phyloP scores from a whole-genome alignment of 1,284 basidiomycete genomes.

The Melampsora larici-populina region DNA sequence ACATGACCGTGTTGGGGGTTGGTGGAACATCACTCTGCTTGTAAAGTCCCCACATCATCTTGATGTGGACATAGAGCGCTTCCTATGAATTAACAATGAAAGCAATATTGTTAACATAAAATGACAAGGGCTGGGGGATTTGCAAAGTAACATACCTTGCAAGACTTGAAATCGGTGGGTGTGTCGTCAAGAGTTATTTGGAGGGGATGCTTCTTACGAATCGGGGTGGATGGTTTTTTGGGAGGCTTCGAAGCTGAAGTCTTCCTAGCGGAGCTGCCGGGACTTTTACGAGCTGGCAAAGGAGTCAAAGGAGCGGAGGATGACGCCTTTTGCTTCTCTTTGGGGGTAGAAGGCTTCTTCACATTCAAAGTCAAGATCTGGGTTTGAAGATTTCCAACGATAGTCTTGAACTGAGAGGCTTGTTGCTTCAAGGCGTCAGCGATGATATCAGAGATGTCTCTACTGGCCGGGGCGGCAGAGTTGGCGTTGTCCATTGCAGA shows the following conservation, averaged over 20 bases:
- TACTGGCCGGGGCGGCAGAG: not conserved
- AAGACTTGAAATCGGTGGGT: not conserved
- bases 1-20: conserved; percentile 2
- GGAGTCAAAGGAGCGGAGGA: not conserved
- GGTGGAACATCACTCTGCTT: conserved; percentile 16
- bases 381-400: not conserved
- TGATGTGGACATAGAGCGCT: conserved; percentile 34
- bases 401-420: not conserved
- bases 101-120: not conserved
- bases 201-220: not conserved
- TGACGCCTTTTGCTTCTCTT: not conserved
- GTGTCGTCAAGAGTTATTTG: not conserved
- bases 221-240: not conserved
- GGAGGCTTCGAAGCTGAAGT: not conserved
- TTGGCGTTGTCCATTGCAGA: not conserved
- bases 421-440: not conserved
- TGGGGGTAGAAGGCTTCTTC: not conserved
- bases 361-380: not conserved
- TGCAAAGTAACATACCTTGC: conserved; percentile 1
- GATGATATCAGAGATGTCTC: not conserved
- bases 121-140: too few relatives aligned
- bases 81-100: conserved; percentile 4
- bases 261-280: too few relatives aligned
- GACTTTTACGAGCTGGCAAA: not conserved
- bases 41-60: conserved; percentile 38